phyloP scores from a whole-genome alignment of 1,284 basidiomycete species.

The Fistulinella cinereoalba region DNA sequence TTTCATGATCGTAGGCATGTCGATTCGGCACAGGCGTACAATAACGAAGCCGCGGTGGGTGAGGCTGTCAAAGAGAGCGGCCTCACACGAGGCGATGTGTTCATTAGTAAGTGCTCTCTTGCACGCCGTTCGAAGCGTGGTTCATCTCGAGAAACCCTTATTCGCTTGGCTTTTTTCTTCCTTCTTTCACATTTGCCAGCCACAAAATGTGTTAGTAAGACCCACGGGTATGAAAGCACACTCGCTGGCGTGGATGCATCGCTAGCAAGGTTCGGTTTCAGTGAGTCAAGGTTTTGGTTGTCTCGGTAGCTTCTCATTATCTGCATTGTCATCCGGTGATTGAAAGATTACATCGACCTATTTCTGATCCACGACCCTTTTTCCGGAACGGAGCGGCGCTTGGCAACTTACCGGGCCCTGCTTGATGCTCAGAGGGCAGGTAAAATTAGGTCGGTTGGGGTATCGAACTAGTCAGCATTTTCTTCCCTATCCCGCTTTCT shows the following conservation, averaged over 20 bases:
- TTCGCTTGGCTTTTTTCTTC: neutral
- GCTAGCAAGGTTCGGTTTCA: slow-evolving; percentile 50
- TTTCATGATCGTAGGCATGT: slow-evolving; percentile 46
- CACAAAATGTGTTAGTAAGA: slow-evolving; percentile 57
- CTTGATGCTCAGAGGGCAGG: slow-evolving; percentile 58
- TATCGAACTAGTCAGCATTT: slow-evolving; percentile 73
- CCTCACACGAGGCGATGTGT: slow-evolving; percentile 54
- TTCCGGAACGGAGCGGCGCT: slow-evolving; percentile 55
- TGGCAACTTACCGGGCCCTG: slow-evolving; percentile 65
- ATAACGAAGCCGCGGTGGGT: slow-evolving; percentile 68
- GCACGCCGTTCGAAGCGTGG: neutral
- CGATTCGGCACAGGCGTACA: slow-evolving; percentile 72
- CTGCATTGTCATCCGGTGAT: too few species aligned
- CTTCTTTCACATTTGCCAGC: slow-evolving; percentile 41
- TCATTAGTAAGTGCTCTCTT: slow-evolving; percentile 53
- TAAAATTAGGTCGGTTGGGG: slow-evolving; percentile 69
- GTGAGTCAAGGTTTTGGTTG: too few species aligned
- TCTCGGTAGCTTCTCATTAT: too few species aligned
- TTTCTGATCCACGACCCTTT: slow-evolving; percentile 75
- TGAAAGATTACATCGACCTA: slow-evolving; percentile 68
- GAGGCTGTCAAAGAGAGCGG: slow-evolving; percentile 55
- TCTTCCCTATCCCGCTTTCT: neutral
- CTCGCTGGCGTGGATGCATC: slow-evolving; percentile 56
- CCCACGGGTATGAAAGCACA: slow-evolving; percentile 58
- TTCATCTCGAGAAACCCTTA: neutral